Evolutionary conservation across 176 grass and related monocot genomes (phyloP).

Genomic region (sorghum (Sorghum bicolor)): DNA sequence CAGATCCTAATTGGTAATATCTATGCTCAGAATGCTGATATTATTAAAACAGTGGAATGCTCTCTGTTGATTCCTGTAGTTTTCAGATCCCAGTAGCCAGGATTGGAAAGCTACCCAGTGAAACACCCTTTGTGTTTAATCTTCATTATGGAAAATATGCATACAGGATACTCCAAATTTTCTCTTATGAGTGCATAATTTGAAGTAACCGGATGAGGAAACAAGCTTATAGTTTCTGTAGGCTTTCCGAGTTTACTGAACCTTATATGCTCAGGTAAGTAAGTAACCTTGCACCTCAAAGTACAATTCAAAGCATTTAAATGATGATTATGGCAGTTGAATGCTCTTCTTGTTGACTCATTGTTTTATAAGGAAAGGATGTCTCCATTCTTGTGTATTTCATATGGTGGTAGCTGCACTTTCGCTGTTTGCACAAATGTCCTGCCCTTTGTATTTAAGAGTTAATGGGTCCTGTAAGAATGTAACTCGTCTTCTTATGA

Average conservation of each 20-base stretch:
- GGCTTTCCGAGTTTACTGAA: slow-evolving; percentile 14
- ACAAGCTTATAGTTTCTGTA: neutral
- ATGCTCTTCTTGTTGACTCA: slow-evolving; percentile 13
- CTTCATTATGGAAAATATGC: neutral
- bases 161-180: neutral
- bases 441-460: neutral
- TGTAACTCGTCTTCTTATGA: neutral
- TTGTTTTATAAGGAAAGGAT: slow-evolving; percentile 12
- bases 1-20: neutral
- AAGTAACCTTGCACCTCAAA: neutral
- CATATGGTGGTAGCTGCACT: slow-evolving; percentile 28
- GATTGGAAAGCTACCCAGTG: neutral
- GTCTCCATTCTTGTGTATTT: slow-evolving; percentile 29
- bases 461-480: neutral
- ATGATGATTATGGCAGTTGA: neutral
- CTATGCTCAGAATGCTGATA: neutral
- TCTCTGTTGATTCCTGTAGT: slow-evolving; percentile 8
- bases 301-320: neutral
- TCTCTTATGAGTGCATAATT: neutral
- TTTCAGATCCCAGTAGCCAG: neutral
- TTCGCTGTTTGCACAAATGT: slow-evolving; percentile 6
- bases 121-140: neutral
- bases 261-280: slow-evolving; percentile 12
- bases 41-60: neutral
- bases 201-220: neutral